Percentiles rank a stretch among this genome's conserved stretches.
Conservation (phyloP, 2,329 filamentous ascomycete species). For the Cryphonectria parasitica region DNA sequence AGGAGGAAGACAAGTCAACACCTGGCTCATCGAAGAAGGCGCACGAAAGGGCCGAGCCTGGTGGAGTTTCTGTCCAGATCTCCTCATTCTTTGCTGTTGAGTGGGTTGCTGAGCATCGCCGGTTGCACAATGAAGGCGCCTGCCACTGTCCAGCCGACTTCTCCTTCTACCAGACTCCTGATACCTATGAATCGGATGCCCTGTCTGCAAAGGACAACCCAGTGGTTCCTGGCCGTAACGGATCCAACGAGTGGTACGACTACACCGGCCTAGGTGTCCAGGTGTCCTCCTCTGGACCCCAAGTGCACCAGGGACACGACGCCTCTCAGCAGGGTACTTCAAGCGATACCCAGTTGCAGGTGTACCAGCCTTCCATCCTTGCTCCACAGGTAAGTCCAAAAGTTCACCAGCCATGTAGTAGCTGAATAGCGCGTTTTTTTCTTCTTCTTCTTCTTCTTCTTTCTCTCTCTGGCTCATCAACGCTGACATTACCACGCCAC, state of each 20-base stretch:
- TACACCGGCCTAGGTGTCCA: neutral
- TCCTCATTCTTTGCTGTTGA: slow-evolving; percentile 45
- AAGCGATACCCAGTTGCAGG: neutral
- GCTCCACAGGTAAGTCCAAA: neutral
- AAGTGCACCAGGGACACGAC: neutral
- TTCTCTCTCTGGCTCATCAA: neutral
- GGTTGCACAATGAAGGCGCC: slow-evolving; percentile 39
- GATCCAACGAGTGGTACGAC: neutral
- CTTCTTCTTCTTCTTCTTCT: too few relatives aligned
- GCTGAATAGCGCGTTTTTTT: neutral
- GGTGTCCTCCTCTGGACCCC: neutral
- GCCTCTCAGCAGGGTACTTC: neutral
- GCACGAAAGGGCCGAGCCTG: slow-evolving; percentile 28
- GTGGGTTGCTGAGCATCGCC: slow-evolving; percentile 45
- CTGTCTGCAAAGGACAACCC: neutral
- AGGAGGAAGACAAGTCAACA: neutral
- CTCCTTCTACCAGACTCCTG: slow-evolving; percentile 35
- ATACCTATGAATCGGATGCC: slow-evolving; percentile 18
- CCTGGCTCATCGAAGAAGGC: slow-evolving; percentile 5
- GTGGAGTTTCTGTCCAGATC: slow-evolving; percentile 38
- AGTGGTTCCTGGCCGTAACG: neutral
- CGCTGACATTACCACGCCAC: neutral
- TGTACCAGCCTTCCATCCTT: neutral
- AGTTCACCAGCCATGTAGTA: neutral
- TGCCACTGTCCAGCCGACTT: slow-evolving; percentile 43